phyloP scores from a whole-genome alignment of 164 flowering plant genomes.

The Magnolia kwangsiensis region DNA sequence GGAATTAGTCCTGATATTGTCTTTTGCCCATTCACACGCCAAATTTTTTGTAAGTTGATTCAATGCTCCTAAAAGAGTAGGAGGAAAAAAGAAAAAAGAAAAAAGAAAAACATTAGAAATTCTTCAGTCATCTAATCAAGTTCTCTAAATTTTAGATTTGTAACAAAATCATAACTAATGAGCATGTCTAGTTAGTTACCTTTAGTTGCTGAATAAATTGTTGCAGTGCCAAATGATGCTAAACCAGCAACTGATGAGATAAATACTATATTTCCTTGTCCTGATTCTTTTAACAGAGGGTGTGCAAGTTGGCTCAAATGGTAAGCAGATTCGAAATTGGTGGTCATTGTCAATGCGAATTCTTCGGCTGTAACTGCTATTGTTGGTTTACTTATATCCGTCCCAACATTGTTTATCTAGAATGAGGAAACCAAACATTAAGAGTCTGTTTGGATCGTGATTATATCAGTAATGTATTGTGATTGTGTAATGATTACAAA shows the following conservation, averaged over 20 bases:
- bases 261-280: conserved; percentile 60
- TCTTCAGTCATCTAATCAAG: too few species aligned
- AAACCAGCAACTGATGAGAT: conserved; percentile 74
- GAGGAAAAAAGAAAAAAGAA: too few species aligned
- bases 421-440: neutral
- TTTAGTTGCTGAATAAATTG: conserved; percentile 62
- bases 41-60: too few species aligned
- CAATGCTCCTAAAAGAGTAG: too few species aligned
- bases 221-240: conserved; percentile 31
- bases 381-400: neutral
- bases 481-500: too few species aligned
- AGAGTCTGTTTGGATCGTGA: too few species aligned
- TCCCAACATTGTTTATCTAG: conserved; percentile 15
- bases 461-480: too few species aligned
- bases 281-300: conserved; percentile 71
- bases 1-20: too few species aligned
- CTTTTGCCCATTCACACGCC: too few species aligned
- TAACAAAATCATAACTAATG: too few species aligned
- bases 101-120: too few species aligned
- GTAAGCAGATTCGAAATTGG: conserved; percentile 22
- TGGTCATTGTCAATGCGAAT: neutral
- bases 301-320: conserved; percentile 70
- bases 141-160: too few species aligned
- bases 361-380: conserved; percentile 9
- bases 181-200: conserved; percentile 25